A percentile compares a stretch with the other conserved stretches of the same genome.
These are phyloP conservation scores for Byssochlamys sp. DNA, from an alignment of 2,329 filamentous ascomycete species.

Conservation along the genomic window DNA sequence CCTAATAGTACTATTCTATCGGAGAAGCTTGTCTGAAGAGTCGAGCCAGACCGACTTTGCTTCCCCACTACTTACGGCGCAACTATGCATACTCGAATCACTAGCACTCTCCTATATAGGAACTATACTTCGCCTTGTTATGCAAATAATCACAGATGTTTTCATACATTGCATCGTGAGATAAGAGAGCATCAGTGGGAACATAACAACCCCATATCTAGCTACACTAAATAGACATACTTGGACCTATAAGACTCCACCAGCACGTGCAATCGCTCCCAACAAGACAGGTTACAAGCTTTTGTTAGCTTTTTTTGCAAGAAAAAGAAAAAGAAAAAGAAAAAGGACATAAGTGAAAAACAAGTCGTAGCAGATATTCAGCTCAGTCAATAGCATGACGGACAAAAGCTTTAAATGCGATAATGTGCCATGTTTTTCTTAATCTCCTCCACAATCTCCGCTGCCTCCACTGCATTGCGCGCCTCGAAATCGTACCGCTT, in stretches of 20 bases:
- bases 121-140: too few species aligned
- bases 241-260: not conserved
- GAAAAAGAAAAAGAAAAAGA: not conserved
- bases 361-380: too few species aligned
- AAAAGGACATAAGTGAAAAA: not conserved
- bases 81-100: too few species aligned
- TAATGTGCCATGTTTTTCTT: constrained; percentile 47
- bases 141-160: not conserved
- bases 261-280: not conserved
- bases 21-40: too few species aligned
- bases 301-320: too few species aligned
- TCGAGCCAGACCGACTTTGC: too few species aligned
- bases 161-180: not conserved
- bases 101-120: too few species aligned
- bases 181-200: not conserved
- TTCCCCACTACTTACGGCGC: too few species aligned
- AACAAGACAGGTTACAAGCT: too few species aligned
- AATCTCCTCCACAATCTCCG: constrained; percentile 55
- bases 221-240: not conserved
- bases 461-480: constrained; percentile 46
- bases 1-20: too few species aligned
- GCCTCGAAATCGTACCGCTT: constrained; percentile 61
- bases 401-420: constrained; percentile 21
- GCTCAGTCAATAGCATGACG: not conserved
- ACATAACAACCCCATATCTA: not conserved